Conservation (phyloP, 306 rosid genomes). For the Castanopsis chinensis region DNA sequence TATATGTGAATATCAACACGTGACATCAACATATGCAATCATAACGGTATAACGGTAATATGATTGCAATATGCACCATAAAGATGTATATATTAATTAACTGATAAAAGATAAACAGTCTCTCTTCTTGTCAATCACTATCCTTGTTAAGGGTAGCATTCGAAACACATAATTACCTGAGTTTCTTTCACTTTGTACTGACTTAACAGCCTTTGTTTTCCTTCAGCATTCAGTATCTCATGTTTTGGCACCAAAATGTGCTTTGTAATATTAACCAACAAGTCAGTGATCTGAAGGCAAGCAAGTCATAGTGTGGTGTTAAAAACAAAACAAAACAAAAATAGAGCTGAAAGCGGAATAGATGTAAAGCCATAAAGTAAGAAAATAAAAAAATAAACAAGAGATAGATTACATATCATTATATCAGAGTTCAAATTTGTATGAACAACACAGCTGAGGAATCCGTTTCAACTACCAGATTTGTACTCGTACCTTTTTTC, state of each 20-base stretch:
- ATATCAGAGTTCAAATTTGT: not conserved
- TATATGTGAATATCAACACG: not conserved
- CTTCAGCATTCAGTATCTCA: slow-evolving; percentile 35
- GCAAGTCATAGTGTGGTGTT: not conserved
- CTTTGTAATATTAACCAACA: slow-evolving; percentile 46
- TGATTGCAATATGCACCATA: not conserved
- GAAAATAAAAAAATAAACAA: too few species aligned
- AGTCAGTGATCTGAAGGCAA: slow-evolving; percentile 35
- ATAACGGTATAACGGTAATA: too few species aligned
- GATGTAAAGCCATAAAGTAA: too few species aligned
- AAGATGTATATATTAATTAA: not conserved
- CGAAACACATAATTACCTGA: slow-evolving; percentile 33
- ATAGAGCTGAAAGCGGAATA: too few species aligned
- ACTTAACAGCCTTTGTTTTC: slow-evolving; percentile 34
- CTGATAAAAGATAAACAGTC: too few species aligned
- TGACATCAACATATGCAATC: not conserved
- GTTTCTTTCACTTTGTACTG: slow-evolving; percentile 36
- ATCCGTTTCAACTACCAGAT: not conserved
- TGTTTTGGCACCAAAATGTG: slow-evolving; percentile 45
- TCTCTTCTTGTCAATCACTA: too few species aligned
- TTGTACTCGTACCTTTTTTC: not conserved
- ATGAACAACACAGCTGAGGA: slow-evolving; percentile 2
- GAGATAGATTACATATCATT: too few species aligned
- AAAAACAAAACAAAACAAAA: not conserved
- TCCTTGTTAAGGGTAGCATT: not conserved